Base-by-base conservation (phyloP, 305 asterid genomes). In the Rubia peregrina region DNA sequence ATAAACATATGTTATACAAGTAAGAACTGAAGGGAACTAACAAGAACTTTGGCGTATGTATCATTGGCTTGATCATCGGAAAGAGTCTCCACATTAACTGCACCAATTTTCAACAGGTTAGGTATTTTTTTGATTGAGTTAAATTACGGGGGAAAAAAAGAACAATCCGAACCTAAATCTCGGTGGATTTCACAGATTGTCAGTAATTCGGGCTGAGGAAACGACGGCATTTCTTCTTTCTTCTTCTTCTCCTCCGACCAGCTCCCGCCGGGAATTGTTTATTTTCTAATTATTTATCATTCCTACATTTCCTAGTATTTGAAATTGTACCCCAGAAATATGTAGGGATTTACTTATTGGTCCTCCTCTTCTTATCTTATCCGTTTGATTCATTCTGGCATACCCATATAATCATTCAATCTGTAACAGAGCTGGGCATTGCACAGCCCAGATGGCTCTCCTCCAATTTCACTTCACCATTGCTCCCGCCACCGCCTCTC, bases 151-250 rank as follows among this genome's bases (percentile, higher is more conserved):
- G 71, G 24, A 67, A 59, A 16, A 49, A 21, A 59, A 17, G 61
- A 42, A 74, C 21, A 55, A 6, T 49, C 64, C 43, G 21, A 71
- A 90, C 96, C 83, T 46, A 93, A 85, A 72, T 86, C 89, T 82
- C 97, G 82, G 80, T 90, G 89, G 92, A 93, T 89, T 73, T 90
- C 97, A 82, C 97, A 91, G 44, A 93, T 71, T 61, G 97, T 93
- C 80, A 90, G 89, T 1, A 87, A 78, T 81, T 96, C 98, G 51
- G 89, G 91, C 81, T 65, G 90, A 71, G 98, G 98, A 69, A 89
- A 84, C 71, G 96, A 89, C 78, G 88, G 87, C 98, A 93, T 92
- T n/a, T 13, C 62, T 46, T 9, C 62, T 48, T 55, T n/a, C 26
- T 10, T 13, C 46, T 24, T 59, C 64, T 61, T 57, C 49, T 65